A percentile compares a stretch with the other conserved stretches of the same genome.
Evolutionary conservation across 768 basidiomycete genomes (phyloP).

Genomic region (Tricholomella constricta): DNA sequence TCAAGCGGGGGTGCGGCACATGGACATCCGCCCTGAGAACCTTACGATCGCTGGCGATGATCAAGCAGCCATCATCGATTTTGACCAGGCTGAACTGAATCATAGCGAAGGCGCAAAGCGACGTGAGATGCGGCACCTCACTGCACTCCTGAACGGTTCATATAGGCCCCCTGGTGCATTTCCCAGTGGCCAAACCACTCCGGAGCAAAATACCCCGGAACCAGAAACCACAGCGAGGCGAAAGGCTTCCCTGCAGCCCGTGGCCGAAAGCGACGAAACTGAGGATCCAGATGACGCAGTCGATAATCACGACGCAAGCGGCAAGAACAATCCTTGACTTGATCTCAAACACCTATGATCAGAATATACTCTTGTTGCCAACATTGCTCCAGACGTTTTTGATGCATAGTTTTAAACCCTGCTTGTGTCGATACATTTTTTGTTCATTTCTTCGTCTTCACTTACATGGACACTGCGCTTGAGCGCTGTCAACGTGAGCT

Average conservation of each 20-base stretch:
- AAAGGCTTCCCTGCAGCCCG: neutral
- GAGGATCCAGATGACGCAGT: no score
- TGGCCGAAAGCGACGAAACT: neutral
- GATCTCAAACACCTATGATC: no score
- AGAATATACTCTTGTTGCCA: no score
- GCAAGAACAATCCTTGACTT: no score
- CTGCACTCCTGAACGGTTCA: neutral
- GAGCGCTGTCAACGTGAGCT: no score
- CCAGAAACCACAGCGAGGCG: no score
- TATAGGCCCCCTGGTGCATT: neutral
- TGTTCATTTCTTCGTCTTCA: no score
- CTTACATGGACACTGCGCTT: no score
- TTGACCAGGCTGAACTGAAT: conserved; percentile 3
- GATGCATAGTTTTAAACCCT: no score
- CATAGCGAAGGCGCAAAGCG: conserved; percentile 1
- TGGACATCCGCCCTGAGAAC: conserved; percentile 2
- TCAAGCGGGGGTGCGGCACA: conserved; percentile 3
- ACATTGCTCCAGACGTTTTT: no score
- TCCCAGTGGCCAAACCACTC: neutral
- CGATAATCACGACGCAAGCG: no score
- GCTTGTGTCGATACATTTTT: no score
- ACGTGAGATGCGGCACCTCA: conserved; percentile 2
- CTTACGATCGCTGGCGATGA: neutral
- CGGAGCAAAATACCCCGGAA: neutral
- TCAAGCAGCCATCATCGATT: conserved; percentile 3